Conservation (phyloP, 2,329 filamentous ascomycete genomes). For the Colletotrichum graminicola region DNA sequence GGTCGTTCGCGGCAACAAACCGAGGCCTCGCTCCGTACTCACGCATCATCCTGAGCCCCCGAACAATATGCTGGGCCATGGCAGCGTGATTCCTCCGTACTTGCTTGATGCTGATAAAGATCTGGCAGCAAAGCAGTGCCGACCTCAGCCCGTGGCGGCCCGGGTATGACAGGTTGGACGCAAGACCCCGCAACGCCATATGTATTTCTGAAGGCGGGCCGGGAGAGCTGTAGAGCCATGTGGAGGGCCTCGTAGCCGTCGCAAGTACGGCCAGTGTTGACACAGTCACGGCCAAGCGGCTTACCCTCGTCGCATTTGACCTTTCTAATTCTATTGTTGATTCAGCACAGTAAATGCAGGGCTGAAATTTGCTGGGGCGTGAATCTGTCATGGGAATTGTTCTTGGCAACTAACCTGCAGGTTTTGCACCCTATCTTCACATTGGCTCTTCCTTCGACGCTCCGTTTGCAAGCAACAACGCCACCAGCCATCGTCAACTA, state of each 20-base stretch:
- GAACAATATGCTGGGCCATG: constrained; percentile 58
- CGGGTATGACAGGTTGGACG: constrained; percentile 53
- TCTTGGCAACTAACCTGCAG: constrained; percentile 54
- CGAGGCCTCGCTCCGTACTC: constrained; percentile 55
- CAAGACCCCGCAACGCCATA: constrained; percentile 56
- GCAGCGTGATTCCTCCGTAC: constrained; percentile 54
- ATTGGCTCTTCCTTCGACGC: constrained; percentile 48
- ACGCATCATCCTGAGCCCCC: constrained; percentile 58
- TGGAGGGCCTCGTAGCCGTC: constrained; percentile 56
- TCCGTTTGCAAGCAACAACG: constrained; percentile 46
- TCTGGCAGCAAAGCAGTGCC: constrained; percentile 58
- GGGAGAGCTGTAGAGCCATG: constrained; percentile 42
- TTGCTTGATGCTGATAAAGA: constrained; percentile 63
- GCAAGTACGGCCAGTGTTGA: constrained; percentile 56
- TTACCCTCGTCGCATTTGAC: constrained; percentile 55
- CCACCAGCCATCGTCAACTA: constrained; percentile 44
- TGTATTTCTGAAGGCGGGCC: constrained; percentile 56
- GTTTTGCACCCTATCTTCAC: constrained; percentile 59
- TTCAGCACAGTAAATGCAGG: constrained; percentile 37
- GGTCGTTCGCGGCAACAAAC: constrained; percentile 45
- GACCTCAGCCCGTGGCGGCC: constrained; percentile 50
- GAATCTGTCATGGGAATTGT: constrained; percentile 38
- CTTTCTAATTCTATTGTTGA: constrained; percentile 50
- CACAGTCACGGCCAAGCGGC: constrained; percentile 52
- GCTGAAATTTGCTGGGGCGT: constrained; percentile 4